These are phyloP conservation scores for Heterococcus sp. DNA, from an alignment of 108 stramenopile species.

Conservation along the genomic window DNA sequence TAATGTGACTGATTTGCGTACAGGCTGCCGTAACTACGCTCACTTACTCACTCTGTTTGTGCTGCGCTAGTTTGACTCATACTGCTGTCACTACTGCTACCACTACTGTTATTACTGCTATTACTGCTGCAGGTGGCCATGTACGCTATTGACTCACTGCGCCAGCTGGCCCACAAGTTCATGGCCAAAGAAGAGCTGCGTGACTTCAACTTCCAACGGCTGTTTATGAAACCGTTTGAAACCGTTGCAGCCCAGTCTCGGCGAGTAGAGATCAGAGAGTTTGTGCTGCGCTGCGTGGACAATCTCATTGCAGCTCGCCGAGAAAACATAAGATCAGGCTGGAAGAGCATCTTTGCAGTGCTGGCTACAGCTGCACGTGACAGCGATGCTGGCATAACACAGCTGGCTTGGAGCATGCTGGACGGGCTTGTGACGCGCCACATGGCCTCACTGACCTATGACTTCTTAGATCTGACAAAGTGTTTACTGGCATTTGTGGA, in stretches of 20 bases:
- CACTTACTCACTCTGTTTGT: too few species aligned
- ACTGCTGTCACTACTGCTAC: too few species aligned
- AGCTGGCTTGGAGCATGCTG: conserved; percentile 51
- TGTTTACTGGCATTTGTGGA: neutral
- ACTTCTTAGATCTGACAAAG: conserved; percentile 83
- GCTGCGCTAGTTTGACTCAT: too few species aligned
- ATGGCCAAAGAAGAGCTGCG: conserved; percentile 82
- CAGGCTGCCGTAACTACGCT: too few species aligned
- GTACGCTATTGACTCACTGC: conserved; percentile 95
- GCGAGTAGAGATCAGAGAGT: neutral
- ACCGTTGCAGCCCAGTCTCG: conserved; percentile 69
- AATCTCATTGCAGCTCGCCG: conserved; percentile 11
- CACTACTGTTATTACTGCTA: too few species aligned
- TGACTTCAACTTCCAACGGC: conserved; percentile 89
- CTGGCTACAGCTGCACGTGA: conserved; percentile 79
- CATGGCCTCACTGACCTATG: conserved; percentile 58
- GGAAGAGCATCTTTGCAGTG: conserved; percentile 82
- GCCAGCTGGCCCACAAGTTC: conserved; percentile 92
- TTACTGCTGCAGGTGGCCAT: conserved; percentile 74
- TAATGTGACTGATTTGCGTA: too few species aligned
- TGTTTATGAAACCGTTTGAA: conserved; percentile 88
- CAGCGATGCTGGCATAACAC: conserved; percentile 65
- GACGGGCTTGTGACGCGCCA: conserved; percentile 41
- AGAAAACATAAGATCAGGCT: conserved; percentile 78
- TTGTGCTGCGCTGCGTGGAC: neutral